These are phyloP conservation scores for Postia placenta DNA, from an alignment of 768 basidiomycete genomes.

Conservation along the genomic window DNA sequence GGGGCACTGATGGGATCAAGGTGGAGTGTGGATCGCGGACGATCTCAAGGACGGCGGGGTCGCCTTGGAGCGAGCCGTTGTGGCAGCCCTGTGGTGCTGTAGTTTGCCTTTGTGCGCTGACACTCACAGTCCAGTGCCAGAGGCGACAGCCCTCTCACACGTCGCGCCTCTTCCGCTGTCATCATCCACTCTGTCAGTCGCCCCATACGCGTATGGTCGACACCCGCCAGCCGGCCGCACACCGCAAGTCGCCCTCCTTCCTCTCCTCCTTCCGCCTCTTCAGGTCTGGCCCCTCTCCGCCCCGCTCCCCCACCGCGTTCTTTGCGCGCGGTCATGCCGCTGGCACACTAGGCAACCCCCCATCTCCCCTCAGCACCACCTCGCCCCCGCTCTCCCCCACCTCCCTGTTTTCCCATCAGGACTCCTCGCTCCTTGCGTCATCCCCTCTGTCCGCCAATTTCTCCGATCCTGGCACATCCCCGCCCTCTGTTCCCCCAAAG, in stretches of 20 bases:
- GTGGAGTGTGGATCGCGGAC: too few relatives aligned
- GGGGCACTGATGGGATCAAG: background rate
- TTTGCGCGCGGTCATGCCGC: background rate
- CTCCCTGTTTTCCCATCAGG: background rate
- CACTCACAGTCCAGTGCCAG: background rate
- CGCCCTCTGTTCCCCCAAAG: conserved; percentile 2
- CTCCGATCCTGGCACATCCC: background rate
- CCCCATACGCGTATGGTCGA: background rate
- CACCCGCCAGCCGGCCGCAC: background rate
- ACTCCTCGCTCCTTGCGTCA: background rate
- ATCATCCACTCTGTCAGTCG: background rate
- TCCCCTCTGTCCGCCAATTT: background rate
- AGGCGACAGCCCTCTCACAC: background rate
- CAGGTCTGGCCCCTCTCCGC: background rate
- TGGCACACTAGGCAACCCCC: background rate
- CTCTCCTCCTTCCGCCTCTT: background rate
- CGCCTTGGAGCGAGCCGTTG: background rate
- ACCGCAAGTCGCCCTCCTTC: conserved; percentile 1
- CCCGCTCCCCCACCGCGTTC: background rate
- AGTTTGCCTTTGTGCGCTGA: background rate
- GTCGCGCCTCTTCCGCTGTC: background rate
- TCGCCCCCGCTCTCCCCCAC: background rate
- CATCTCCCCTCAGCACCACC: background rate
- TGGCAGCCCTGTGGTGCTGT: background rate
- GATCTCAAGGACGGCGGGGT: too few relatives aligned